A percentile compares a stretch with the other conserved stretches of the same genome.
These are phyloP conservation scores for Astrephomene gubernaculifera DNA, from an alignment of 139 green algal species.

Conservation along the genomic window DNA sequence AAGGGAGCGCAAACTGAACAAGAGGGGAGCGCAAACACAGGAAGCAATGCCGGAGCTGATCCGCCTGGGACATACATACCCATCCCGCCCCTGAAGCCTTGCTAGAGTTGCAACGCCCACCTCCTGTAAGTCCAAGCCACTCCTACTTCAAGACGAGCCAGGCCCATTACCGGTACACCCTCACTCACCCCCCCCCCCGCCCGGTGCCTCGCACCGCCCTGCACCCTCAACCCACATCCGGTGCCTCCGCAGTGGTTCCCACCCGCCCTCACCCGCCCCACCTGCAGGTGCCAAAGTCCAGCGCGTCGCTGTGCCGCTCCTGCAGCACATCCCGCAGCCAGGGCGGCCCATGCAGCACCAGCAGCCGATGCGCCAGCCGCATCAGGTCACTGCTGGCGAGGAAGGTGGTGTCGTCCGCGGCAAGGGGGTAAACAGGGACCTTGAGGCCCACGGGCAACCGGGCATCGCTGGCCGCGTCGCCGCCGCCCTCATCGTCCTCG, in stretches of 20 bases:
- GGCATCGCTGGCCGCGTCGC: neutral
- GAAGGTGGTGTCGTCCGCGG: conserved; percentile 34
- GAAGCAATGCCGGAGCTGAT: neutral
- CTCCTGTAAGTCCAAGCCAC: too few species aligned
- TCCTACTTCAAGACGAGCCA: too few species aligned
- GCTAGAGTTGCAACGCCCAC: too few species aligned
- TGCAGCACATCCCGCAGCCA: conserved; percentile 33
- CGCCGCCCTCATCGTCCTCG: neutral
- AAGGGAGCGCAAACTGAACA: too few species aligned
- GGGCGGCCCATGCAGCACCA: conserved; percentile 18
- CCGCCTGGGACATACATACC: neutral
- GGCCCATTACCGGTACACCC: too few species aligned
- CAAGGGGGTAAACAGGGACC: conserved; percentile 37
- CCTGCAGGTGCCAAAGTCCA: conserved; percentile 40
- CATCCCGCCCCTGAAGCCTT: too few species aligned
- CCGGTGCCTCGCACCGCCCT: too few species aligned
- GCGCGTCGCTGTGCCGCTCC: conserved; percentile 30
- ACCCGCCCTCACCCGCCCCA: neutral
- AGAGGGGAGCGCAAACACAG: too few species aligned
- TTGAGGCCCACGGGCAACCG: conserved; percentile 35
- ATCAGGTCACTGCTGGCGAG: conserved; percentile 34
- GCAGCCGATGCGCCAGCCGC: conserved; percentile 29
- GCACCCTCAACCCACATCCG: too few species aligned
- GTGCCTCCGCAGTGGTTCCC: too few species aligned
- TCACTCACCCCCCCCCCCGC: too few species aligned